Percentiles rank a stretch among this genome's conserved stretches.
Evolutionary conservation across 331 rosid genomes (phyloP).

Genomic region (Quercus lobata): DNA sequence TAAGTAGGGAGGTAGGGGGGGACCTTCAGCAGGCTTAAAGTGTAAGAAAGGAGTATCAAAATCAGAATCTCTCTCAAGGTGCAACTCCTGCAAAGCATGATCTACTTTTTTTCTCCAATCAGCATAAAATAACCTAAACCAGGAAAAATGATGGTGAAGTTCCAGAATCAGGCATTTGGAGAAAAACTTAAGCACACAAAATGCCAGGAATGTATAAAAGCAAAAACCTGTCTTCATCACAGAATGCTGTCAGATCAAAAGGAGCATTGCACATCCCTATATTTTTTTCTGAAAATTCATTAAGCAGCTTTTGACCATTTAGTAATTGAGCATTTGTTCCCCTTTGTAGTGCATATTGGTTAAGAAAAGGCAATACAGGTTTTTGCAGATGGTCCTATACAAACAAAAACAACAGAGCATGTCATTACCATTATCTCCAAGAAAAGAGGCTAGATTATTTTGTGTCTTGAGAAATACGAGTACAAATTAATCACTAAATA

Average conservation of each 20-base stretch:
- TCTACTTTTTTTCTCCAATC: conserved; percentile 40
- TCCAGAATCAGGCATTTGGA: not conserved
- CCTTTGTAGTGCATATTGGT: conserved; percentile 37
- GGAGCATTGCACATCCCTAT: conserved; percentile 18
- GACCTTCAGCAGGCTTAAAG: conserved; percentile 34
- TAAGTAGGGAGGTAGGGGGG: not conserved
- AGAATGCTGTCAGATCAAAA: conserved; percentile 34
- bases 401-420: conserved; percentile 13
- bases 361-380: conserved; percentile 60
- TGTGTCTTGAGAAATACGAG: too few relatives aligned
- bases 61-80: conserved; percentile 21
- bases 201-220: not conserved
- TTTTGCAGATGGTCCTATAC: conserved; percentile 73
- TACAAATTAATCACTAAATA: not conserved
- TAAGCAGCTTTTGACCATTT: conserved; percentile 33
- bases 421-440: not conserved
- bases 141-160: conserved; percentile 13
- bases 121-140: conserved; percentile 66
- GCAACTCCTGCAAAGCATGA: conserved; percentile 38
- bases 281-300: conserved; percentile 24
- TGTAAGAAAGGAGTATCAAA: conserved; percentile 15
- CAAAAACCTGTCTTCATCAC: conserved; percentile 58
- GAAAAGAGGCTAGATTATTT: not conserved
- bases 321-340: conserved; percentile 33
- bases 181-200: not conserved